A percentile compares a stretch with the other conserved stretches of the same genome.
Evolutionary conservation across 306 rosid genomes (phyloP).

Genomic region (Senna tora): DNA sequence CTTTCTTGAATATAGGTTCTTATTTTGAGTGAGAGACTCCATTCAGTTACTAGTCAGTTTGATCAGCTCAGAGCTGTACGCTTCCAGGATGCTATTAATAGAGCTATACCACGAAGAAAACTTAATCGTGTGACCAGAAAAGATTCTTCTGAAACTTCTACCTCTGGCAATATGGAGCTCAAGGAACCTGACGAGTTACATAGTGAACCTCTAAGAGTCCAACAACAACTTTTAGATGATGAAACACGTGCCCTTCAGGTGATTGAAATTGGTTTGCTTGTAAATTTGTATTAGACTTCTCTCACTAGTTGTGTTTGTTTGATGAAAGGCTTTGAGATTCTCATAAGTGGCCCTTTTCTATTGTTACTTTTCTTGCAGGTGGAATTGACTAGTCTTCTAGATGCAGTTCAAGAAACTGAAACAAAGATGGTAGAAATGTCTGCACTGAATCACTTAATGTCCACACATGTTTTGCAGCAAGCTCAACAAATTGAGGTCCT

Average conservation of each 20-base stretch:
- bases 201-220: conserved; percentile 67
- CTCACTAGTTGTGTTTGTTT: conserved; percentile 23
- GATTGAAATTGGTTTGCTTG: conserved; percentile 8
- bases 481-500: conserved; percentile 90
- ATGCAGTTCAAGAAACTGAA: conserved; percentile 88
- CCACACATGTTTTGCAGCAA: conserved; percentile 96
- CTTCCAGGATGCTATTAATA: conserved; percentile 83
- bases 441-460: conserved; percentile 90
- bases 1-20: conserved; percentile 60
- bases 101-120: conserved; percentile 78
- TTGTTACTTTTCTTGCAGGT: conserved; percentile 57
- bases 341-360: conserved; percentile 15
- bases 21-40: conserved; percentile 90
- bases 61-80: conserved; percentile 96
- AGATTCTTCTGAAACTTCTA: conserved; percentile 50
- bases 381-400: conserved; percentile 78
- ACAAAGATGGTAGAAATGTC: conserved; percentile 99
- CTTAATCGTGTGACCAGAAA: conserved; percentile 50
- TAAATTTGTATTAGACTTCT: conserved; percentile 20
- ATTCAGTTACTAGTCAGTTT: conserved; percentile 80
- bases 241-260: conserved; percentile 99
- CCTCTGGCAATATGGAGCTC: conserved; percentile 48
- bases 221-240: conserved; percentile 79
- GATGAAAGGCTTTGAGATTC: conserved; percentile 35
- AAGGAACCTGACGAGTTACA: conserved; percentile 66